A percentile compares a stretch with the other conserved stretches of the same genome.
These are phyloP conservation scores for Trifolium subterraneum DNA, from an alignment of 306 rosid genomes.

Conservation along the genomic window DNA sequence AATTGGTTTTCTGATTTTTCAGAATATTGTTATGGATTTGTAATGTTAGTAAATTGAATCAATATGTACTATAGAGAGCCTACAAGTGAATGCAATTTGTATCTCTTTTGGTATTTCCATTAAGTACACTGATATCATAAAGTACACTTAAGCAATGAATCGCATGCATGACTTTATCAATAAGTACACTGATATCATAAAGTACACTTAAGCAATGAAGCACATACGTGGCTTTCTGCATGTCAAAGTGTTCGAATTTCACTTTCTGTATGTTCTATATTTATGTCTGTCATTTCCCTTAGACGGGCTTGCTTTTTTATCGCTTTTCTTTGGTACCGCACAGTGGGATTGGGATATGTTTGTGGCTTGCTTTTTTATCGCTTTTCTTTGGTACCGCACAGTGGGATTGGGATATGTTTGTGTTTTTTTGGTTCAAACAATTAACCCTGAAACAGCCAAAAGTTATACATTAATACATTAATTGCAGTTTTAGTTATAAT, in stretches of 20 bases:
- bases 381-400: too few species aligned
- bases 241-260: not conserved
- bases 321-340: too few species aligned
- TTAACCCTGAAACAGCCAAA: not conserved
- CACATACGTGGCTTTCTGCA: not conserved
- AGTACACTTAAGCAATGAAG: too few species aligned
- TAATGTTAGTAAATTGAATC: not conserved
- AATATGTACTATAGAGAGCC: not conserved
- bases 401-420: not conserved
- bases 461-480: not conserved
- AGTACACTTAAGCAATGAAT: too few species aligned
- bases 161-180: not conserved
- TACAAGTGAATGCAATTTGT: not conserved
- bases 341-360: not conserved
- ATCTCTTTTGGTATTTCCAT: not conserved
- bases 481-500: not conserved
- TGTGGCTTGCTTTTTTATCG: too few species aligned
- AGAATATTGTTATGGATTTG: slow-evolving; percentile 21
- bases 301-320: not conserved
- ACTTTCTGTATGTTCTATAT: not conserved
- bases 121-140: not conserved
- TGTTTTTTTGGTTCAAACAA: slow-evolving; percentile 17
- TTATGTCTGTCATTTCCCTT: not conserved
- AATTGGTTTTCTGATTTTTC: slow-evolving; percentile 11
- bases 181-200: not conserved